These are phyloP conservation scores for Solanum pennellii DNA, from an alignment of 257 asterid species.

Conservation along the genomic window DNA sequence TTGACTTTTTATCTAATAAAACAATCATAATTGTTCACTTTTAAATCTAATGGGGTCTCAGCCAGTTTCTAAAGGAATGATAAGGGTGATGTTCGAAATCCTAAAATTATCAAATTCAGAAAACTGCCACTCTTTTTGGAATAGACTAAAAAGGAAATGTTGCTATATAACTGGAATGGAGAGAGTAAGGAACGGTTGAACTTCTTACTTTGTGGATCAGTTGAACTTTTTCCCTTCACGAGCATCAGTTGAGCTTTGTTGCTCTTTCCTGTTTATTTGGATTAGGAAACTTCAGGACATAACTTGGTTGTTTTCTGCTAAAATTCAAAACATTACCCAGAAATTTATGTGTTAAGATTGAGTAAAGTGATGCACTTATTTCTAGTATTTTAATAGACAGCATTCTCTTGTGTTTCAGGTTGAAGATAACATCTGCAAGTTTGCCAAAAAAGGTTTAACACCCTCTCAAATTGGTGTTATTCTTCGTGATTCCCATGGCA, in stretches of 20 bases:
- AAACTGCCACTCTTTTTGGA: not conserved
- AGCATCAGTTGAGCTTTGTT: not conserved
- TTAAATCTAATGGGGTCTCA: not conserved
- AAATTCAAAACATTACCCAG: not conserved
- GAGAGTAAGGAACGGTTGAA: not conserved
- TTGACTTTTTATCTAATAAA: not conserved
- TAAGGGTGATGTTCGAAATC: not conserved
- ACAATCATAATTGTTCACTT: not conserved
- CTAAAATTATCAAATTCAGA: not conserved
- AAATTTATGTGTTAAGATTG: not conserved
- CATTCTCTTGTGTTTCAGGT: constrained; percentile 23
- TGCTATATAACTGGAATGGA: not conserved
- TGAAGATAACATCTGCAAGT: constrained; percentile 54
- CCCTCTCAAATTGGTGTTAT: constrained; percentile 67
- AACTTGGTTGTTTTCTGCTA: not conserved
- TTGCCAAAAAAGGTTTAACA: constrained; percentile 57
- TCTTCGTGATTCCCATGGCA: constrained; percentile 70
- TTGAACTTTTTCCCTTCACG: not conserved
- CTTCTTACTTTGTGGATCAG: not conserved
- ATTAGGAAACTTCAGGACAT: not conserved
- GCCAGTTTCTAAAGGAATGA: not conserved
- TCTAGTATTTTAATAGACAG: not conserved
- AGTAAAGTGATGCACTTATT: not conserved
- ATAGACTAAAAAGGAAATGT: not conserved
- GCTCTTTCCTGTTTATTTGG: not conserved